Evolutionary conservation across 371 early-diverging fungal species (phyloP).

Genomic region (Actinomortierella ambigua): DNA sequence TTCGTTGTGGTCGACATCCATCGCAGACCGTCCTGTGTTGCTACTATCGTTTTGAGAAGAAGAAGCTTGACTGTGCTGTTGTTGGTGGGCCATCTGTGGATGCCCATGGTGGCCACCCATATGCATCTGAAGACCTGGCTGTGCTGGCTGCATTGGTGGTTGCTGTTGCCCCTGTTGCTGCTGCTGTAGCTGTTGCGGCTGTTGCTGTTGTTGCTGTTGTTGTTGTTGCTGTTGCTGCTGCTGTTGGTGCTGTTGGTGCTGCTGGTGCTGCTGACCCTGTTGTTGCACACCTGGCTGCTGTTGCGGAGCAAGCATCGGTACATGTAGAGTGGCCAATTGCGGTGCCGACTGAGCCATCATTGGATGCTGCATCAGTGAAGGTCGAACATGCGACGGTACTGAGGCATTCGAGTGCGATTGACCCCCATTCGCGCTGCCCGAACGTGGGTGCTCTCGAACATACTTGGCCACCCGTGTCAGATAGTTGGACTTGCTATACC

Average conservation of each 20-base stretch:
- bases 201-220: too few relatives aligned
- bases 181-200: too few relatives aligned
- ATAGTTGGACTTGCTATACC: constrained; percentile 23
- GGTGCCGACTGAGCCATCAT: background rate
- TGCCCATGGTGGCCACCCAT: background rate
- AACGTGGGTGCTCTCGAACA: constrained; percentile 24
- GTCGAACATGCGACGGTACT: constrained; percentile 1
- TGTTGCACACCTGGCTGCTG: constrained; percentile 11
- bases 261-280: constrained; percentile 12
- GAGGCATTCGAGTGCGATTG: background rate
- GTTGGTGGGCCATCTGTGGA: background rate
- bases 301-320: constrained; percentile 1
- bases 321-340: constrained; percentile 1
- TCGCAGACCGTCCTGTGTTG: background rate
- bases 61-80: constrained; percentile 7
- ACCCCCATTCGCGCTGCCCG: background rate
- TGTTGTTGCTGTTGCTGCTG: too few relatives aligned
- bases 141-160: constrained; percentile 6
- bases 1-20: background rate
- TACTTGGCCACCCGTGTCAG: constrained; percentile 31
- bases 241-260: background rate
- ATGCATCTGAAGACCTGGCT: constrained; percentile 1
- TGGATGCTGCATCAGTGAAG: constrained; percentile 5
- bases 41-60: background rate
- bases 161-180: constrained; percentile 10